Evolutionary conservation across 2,329 filamentous ascomycete genomes (phyloP), one percentile per base, ranked within the genome.

Genomic region (Fusarium continuum): DNA sequence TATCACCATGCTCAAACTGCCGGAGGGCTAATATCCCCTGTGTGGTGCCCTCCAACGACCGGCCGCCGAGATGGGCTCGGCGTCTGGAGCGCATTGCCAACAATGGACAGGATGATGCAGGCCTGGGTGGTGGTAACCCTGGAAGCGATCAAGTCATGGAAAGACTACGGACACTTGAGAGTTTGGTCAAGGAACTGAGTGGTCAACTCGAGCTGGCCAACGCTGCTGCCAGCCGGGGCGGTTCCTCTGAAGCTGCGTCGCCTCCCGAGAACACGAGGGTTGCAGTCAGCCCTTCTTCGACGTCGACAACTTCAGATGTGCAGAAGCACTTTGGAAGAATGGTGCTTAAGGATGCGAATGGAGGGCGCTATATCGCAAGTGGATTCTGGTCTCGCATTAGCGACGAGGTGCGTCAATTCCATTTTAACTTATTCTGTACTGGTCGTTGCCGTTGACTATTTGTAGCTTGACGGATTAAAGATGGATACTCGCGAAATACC

Each of bases 331-430:
- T 84, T 55, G 82, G 82, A 3, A 75, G 81, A 40, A 65, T 85
- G 32, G 78, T 84, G 4, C 65, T 83, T 3, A 73, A 78, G 23
- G 80, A 83, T 65, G 63, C 72, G 8, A 78, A 68, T 6, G 73
- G 70, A 11, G 80, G 76, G 31, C 78, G 79, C 13, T 85, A 85
- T 65, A 72, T 85, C 10, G 80, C 80, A 52, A 84, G 76, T 58
- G 79, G 79, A 13, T 85, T 86, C 64, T 86, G 83, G 83, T 82
- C 82, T 3, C 78, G 79, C 1, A 77, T 86, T n/a, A 82, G 80
- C 47, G 82, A 85, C 40, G 84, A 85, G 77, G 82, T 84, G 73
- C 36, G 74, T 55, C 23, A 11, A 9, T 16, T 35, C 8, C 1
- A 13, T n/a, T n/a, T n/a, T n/a, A 4, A 3, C 17, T 10, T 6